Base-by-base conservation (phyloP, 148 eudicot species). In the Rhododendron williamsianum region DNA sequence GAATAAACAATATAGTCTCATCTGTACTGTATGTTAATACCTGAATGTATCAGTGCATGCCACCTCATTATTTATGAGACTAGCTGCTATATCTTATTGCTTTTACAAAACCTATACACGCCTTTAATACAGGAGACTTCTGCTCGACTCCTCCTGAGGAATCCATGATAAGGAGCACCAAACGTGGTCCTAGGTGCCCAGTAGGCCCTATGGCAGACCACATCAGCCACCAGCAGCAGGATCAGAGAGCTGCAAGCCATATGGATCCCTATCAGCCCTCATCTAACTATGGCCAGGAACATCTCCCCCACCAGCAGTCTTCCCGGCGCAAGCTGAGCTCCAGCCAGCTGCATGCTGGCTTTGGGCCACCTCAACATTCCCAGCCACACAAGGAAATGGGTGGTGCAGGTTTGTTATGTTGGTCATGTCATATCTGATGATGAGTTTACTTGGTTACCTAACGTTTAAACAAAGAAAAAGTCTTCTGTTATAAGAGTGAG, bases 111-210 rank as follows among this genome's bases (percentile, higher is more conserved):
- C 38, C 46, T 6, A 27, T 43, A 4, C 12, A 1, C 0, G 21
- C 25, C 69, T 76, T 8, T 82, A 18, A 65, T n/a, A 65, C 36
- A 67, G 87, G 78, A 79, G 51, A 58, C 54, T 76, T 83, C 52
- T 72, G 79, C 72, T 76, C 82, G 8, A 65, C 35, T 25, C 89
- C 90, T 63, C 82, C 74, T 63, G 33, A 56, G n/a, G 91, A 87
- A 49, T 82, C 87, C 84, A 82, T 78, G 65, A 38, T 84, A 41
- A 85, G 83, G 80, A 72, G 76, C 76, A 80, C 36, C 81, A 83
- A 83, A 81, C 80, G 52, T 8, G 87, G 85, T 27, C 80, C 77
- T 58, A 80, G 63, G 69, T 76, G 56, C 78, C 83, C 81, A 4
- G 36, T 25, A 15, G 46, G 84, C 49, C 87, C 84, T 27, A 30